Conservation (phyloP, 2,329 filamentous ascomycete species). For the Emergomyces africanus region DNA sequence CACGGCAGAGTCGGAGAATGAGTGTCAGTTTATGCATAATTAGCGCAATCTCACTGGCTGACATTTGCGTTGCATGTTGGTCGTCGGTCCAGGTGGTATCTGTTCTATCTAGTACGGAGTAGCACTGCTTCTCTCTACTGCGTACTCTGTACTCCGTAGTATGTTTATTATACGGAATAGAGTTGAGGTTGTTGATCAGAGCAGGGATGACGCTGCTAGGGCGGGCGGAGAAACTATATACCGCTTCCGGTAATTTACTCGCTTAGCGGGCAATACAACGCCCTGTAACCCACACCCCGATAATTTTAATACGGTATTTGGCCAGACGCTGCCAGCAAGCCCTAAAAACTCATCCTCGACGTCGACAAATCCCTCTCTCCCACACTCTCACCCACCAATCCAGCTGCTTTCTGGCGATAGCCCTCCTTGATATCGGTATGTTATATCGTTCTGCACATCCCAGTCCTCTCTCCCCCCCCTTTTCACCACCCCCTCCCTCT, state of each 20-base stretch:
- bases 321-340: background rate
- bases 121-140: too few species aligned
- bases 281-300: slow-evolving; percentile 5
- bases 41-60: background rate
- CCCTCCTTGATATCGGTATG: slow-evolving; percentile 18
- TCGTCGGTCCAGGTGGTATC: background rate
- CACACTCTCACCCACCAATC: background rate
- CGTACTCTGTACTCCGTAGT: too few species aligned
- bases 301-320: background rate
- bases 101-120: too few species aligned
- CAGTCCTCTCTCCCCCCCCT: background rate
- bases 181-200: too few species aligned
- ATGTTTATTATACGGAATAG: too few species aligned
- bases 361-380: background rate
- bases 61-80: background rate
- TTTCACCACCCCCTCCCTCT: slow-evolving; percentile 2
- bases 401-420: background rate
- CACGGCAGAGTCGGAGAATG: background rate
- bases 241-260: slow-evolving; percentile 13
- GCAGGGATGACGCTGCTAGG: background rate
- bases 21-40: background rate
- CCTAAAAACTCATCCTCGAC: background rate
- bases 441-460: background rate
- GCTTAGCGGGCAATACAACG: slow-evolving; percentile 18
- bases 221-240: background rate